Conservation (phyloP, 2,329 filamentous ascomycete species). For the Neopestalotiopsis clavispora region DNA sequence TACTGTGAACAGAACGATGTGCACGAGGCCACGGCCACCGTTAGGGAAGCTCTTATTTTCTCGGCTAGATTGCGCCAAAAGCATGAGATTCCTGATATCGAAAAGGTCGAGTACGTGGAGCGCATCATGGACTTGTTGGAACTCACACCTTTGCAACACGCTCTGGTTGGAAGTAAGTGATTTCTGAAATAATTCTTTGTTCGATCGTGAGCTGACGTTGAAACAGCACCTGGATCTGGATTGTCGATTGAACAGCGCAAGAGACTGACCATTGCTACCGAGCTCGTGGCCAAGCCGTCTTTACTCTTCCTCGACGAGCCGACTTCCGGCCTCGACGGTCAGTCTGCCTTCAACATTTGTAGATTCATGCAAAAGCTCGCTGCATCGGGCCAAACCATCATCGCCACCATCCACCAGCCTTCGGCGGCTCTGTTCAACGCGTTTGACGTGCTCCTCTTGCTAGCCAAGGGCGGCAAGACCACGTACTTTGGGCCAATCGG, state of each 20-base stretch:
- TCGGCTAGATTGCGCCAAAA: conserved; percentile 69
- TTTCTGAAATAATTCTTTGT: not conserved
- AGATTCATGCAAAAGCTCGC: conserved; percentile 66
- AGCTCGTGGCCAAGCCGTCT: conserved; percentile 70
- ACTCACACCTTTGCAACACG: conserved; percentile 67
- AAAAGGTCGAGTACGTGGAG: conserved; percentile 71
- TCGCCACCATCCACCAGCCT: conserved; percentile 67
- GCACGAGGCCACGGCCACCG: conserved; percentile 65
- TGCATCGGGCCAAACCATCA: conserved; percentile 61
- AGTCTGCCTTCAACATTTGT: conserved; percentile 65
- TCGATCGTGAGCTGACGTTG: not conserved
- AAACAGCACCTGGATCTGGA: conserved; percentile 44
- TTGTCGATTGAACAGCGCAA: conserved; percentile 61
- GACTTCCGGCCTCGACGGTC: conserved; percentile 62
- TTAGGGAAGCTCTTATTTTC: conserved; percentile 71
- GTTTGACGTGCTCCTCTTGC: conserved; percentile 60
- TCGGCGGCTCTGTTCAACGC: conserved; percentile 59
- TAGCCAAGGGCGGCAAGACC: conserved; percentile 56
- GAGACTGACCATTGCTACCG: conserved; percentile 72
- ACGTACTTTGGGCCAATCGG: conserved; percentile 62
- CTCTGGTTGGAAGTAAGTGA: conserved; percentile 57
- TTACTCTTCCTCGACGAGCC: conserved; percentile 70
- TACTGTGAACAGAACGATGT: conserved; percentile 74
- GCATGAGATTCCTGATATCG: conserved; percentile 53
- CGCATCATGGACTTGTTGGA: conserved; percentile 70